Base-by-base conservation (phyloP, 257 asterid genomes). In the Sherardia arvensis region DNA sequence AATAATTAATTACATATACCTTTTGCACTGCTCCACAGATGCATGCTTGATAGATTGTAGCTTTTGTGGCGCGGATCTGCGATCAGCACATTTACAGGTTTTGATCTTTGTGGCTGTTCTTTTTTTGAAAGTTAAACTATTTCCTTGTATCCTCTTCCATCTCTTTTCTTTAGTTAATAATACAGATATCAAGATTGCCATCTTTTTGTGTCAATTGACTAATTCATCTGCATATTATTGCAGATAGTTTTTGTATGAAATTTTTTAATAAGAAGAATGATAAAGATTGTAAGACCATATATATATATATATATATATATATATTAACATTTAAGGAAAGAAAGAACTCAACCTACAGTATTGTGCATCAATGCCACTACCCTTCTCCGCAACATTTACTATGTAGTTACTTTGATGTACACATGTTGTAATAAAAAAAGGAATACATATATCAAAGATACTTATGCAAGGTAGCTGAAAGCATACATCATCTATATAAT, bases 51-150 rank as follows among this genome's bases (percentile, higher is more conserved):
- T 88, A 53, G 87, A 81, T 73, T 86, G 95, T 71, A 91, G 92
- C 87, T 83, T 91, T 67, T 88, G 96, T 25, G 96, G 94, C 55
- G 98, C 96, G 49, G 92, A 88, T 79, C 79, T 91, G 43, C 96
- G 95, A 53, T 76, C 95, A 66, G 98, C 98, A 14, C 98, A 91
- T 79, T 74, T 91, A 38, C 98, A 90, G 94, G 97, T 89, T 56
- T 45, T 20, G 45, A 14, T 23, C 36, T 40, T 36, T 11, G 26
- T 56, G 25, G 53, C 14, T 11, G 8, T 38, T 15, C n/a, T 21
- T 61, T 40, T 20, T 61, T 61, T 22, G n/a, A 9, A 22, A 22
- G 65, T 61, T 59, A 1, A 36, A 36, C 20, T 36, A 5, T 61
- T 60, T 36, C 65, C 53, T 61, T 34, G 12, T 5, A n/a, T 8